Conservation (phyloP, 2,329 filamentous ascomycete species). For the Aspergillus fructus region DNA sequence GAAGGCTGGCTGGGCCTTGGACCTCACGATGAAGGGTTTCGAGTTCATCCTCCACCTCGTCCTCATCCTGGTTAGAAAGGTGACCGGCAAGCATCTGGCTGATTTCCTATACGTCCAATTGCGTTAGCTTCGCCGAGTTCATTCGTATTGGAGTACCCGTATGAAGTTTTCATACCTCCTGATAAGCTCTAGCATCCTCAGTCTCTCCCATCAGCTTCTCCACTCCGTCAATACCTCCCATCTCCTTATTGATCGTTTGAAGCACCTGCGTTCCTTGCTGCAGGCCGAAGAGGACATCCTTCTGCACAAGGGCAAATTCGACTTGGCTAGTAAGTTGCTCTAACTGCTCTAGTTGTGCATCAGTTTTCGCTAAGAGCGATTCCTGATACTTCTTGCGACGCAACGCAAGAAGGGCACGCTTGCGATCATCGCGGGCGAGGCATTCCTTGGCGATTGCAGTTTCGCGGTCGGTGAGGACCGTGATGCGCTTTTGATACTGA, state of each 20-base stretch:
- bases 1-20: constrained; percentile 34
- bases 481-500: constrained; percentile 91
- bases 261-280: constrained; percentile 89
- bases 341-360: constrained; percentile 88
- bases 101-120: constrained; percentile 65
- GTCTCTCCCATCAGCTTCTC: constrained; percentile 94
- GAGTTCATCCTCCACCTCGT: constrained; percentile 95
- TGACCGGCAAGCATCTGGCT: constrained; percentile 84
- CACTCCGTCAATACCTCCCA: constrained; percentile 90
- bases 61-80: constrained; percentile 93
- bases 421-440: constrained; percentile 75
- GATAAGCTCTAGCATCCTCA: constrained; percentile 86
- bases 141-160: background rate
- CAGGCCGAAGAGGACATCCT: constrained; percentile 89
- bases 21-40: constrained; percentile 73
- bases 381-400: constrained; percentile 97
- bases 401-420: constrained; percentile 79
- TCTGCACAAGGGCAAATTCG: constrained; percentile 95
- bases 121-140: constrained; percentile 1
- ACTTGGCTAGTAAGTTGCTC: constrained; percentile 85
- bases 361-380: constrained; percentile 81
- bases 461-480: constrained; percentile 80
- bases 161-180: constrained; percentile 60
- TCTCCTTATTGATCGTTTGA: constrained; percentile 88
- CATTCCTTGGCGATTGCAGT: constrained; percentile 82